Evolutionary conservation across 192 early-diverging fungal species (phyloP), one percentile per base, ranked within the genome.

Genomic region (Coemansia guatemalensis): DNA sequence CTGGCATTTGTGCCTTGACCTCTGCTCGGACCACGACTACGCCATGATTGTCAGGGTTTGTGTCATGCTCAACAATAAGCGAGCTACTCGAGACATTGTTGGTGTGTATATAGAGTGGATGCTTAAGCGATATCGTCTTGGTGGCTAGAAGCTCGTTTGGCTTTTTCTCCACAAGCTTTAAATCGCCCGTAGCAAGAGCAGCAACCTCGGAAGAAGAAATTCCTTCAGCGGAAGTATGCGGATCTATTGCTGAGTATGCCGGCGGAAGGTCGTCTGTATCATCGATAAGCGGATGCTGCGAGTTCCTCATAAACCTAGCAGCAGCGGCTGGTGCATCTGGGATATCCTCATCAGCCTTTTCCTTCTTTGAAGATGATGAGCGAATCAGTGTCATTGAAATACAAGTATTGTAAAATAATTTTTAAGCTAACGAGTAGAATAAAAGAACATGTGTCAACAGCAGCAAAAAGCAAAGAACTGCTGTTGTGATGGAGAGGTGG

Each of bases 51-150:
- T 51, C 32, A 8, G 21, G 30, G 55, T 62, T 51, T 1, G 50
- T 47, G 41, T 73, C 70, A 14, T 51, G 64, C 58, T 73, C 64
- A 4, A 73, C 53, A 1, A 73, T 26, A 5, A 73, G 59, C 26
- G 54, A 54, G 64, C 55, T 67, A 30, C 41, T 61, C 7, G 44
- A 44, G 8, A 72, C 27, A 35, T 60, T 60, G 50, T 49, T 61
- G 24, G 70, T 57, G 41, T 62, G 63, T 4, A 72, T 56, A 56
- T 44, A 60, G 29, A 72, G 52, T 35, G 70, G 64, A 20, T 55
- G 64, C 51, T 61, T 53, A 27, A 65, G 60, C 2, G 52, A 21
- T 21, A 72, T 56, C n/a, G 39, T 59, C 33, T 62, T 60, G 59
- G 59, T 50, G 0, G 64, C 70, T 3, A 60, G 56, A 30, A 66